These are phyloP conservation scores for Collybiopsis luxurians DNA, from an alignment of 768 basidiomycete species.

Conservation along the genomic window DNA sequence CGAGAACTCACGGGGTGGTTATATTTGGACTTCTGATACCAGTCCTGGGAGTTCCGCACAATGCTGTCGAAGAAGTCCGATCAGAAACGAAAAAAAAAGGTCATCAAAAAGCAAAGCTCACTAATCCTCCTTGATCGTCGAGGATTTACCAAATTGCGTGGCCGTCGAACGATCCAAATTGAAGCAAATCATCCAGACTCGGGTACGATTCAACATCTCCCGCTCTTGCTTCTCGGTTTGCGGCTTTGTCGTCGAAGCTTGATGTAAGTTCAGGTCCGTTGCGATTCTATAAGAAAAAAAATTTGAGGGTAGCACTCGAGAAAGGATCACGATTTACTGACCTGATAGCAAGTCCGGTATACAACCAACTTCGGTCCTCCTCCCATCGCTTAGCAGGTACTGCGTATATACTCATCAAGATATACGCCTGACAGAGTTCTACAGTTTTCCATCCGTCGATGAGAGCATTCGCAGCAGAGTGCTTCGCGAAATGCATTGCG, in stretches of 20 bases:
- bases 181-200: constrained; percentile 92
- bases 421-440: constrained; percentile 88
- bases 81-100: neutral
- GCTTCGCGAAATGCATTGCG: constrained; percentile 87
- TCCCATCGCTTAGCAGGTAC: constrained; percentile 85
- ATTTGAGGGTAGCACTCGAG: neutral
- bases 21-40: constrained; percentile 71
- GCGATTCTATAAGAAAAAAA: constrained; percentile 53
- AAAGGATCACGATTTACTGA: constrained; percentile 17
- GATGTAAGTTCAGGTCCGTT: constrained; percentile 85
- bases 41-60: constrained; percentile 67
- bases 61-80: constrained; percentile 39
- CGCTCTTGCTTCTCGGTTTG: constrained; percentile 74
- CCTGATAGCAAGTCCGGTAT: constrained; percentile 85
- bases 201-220: constrained; percentile 78
- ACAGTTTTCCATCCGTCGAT: constrained; percentile 84
- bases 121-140: constrained; percentile 85
- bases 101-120: constrained; percentile 28
- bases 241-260: constrained; percentile 57
- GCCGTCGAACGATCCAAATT: constrained; percentile 86
- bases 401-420: constrained; percentile 80
- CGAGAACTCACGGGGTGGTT: constrained; percentile 46
- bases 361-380: constrained; percentile 88
- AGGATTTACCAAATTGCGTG: constrained; percentile 88
- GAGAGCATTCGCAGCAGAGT: constrained; percentile 75